A percentile compares a stretch with the other conserved stretches of the same genome.
These are phyloP conservation scores for Phaffomyces thermotolerans DNA, from an alignment of 805 yeast species.

Conservation along the genomic window DNA sequence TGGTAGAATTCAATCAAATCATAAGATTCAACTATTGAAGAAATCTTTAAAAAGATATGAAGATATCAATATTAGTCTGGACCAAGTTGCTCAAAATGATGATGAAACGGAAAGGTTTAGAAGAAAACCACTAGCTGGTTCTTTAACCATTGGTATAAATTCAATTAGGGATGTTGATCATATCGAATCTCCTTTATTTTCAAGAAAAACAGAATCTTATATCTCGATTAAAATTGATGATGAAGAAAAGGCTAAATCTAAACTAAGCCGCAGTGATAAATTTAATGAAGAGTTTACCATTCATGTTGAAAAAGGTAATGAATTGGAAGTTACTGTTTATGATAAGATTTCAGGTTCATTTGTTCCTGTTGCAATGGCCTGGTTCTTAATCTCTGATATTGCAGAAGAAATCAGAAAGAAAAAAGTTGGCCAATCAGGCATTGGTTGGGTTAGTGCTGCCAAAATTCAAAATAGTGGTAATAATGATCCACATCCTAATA, in stretches of 20 bases:
- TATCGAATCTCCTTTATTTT: slow-evolving; percentile 73
- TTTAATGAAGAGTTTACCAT: slow-evolving; percentile 81
- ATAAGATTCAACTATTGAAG: slow-evolving; percentile 75
- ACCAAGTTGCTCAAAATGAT: slow-evolving; percentile 51
- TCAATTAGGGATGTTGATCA: slow-evolving; percentile 89
- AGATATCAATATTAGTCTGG: slow-evolving; percentile 69
- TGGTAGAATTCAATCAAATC: slow-evolving; percentile 76
- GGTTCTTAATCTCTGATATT: slow-evolving; percentile 86
- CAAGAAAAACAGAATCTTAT: slow-evolving; percentile 72
- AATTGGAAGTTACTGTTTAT: slow-evolving; percentile 79
- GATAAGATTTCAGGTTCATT: slow-evolving; percentile 62
- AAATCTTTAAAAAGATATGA: slow-evolving; percentile 82
- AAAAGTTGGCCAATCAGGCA: slow-evolving; percentile 70
- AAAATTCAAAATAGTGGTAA: slow-evolving; percentile 28
- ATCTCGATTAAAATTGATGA: slow-evolving; percentile 84
- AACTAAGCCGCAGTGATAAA: slow-evolving; percentile 64
- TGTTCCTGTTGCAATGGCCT: slow-evolving; percentile 85
- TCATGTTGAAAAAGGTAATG: slow-evolving; percentile 85
- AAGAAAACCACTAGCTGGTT: slow-evolving; percentile 79
- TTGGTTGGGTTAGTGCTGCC: slow-evolving; percentile 88
- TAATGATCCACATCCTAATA: slow-evolving; percentile 11
- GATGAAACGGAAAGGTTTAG: slow-evolving; percentile 63
- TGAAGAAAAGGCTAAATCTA: slow-evolving; percentile 71
- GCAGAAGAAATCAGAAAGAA: slow-evolving; percentile 92
- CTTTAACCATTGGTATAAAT: slow-evolving; percentile 61